These are phyloP conservation scores for Tripterygium wilfordii DNA, from an alignment of 177 flowering plant species.

Conservation along the genomic window DNA sequence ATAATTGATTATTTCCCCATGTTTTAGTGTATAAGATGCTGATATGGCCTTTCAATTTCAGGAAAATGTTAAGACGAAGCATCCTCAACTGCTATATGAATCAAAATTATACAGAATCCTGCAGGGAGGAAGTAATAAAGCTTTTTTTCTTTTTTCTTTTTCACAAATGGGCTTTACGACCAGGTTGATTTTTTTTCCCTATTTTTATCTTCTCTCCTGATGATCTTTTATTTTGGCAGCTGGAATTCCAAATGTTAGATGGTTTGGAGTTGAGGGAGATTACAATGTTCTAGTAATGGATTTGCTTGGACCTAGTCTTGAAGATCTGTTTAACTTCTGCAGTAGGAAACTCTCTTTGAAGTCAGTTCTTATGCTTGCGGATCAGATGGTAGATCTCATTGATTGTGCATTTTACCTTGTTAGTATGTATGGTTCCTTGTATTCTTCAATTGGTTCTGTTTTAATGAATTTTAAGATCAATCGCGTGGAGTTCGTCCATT, in stretches of 20 bases:
- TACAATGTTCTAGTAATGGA: conserved; percentile 63
- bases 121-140: conserved; percentile 76
- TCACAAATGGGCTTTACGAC: no score
- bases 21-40: background rate
- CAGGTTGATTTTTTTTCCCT: no score
- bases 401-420: no score
- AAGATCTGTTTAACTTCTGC: conserved; percentile 59
- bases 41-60: conserved; percentile 9
- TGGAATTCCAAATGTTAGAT: conserved; percentile 61
- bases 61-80: conserved; percentile 76
- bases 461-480: conserved; percentile 29
- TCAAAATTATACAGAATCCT: conserved; percentile 61
- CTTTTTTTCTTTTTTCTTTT: conserved; percentile 1
- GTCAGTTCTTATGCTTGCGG: conserved; percentile 60
- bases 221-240: no score
- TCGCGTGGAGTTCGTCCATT: conserved; percentile 84
- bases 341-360: conserved; percentile 55
- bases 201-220: no score
- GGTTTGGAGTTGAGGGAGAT: conserved; percentile 69
- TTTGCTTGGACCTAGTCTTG: conserved; percentile 63
- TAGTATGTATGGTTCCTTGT: no score
- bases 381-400: conserved; percentile 42
- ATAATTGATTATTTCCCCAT: background rate
- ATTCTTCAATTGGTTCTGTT: background rate
- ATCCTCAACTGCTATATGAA: conserved; percentile 68